Conservation (phyloP, 495 filamentous ascomycete species). For the Penicillium antarcticum region DNA sequence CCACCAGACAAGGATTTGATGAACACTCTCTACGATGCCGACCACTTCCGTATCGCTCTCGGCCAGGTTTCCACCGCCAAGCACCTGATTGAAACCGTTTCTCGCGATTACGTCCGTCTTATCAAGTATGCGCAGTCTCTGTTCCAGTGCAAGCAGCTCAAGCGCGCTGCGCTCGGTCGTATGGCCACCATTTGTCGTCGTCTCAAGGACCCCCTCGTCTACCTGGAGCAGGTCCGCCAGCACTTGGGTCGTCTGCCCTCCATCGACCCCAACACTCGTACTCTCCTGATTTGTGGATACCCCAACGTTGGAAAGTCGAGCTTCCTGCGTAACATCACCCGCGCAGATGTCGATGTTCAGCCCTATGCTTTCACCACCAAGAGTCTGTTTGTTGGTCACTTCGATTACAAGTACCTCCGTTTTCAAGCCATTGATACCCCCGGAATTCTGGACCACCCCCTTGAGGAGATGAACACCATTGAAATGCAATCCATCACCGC, state of each 20-base stretch:
- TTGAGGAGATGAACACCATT: slow-evolving; percentile 99
- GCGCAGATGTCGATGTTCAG: slow-evolving; percentile 96
- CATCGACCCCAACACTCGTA: slow-evolving; percentile 95
- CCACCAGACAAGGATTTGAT: slow-evolving; percentile 68
- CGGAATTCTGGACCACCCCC: slow-evolving; percentile 93
- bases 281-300: slow-evolving; percentile 92
- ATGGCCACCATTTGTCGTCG: slow-evolving; percentile 96
- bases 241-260: slow-evolving; percentile 96
- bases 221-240: slow-evolving; percentile 96
- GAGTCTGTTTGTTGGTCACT: slow-evolving; percentile 94
- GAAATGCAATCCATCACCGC: slow-evolving; percentile 99
- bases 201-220: slow-evolving; percentile 88
- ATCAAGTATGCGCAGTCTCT: slow-evolving; percentile 95
- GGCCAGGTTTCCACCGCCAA: slow-evolving; percentile 95
- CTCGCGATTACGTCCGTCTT: slow-evolving; percentile 88
- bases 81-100: slow-evolving; percentile 92
- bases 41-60: slow-evolving; percentile 95
- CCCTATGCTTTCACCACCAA: slow-evolving; percentile 99
- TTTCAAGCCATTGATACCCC: slow-evolving; percentile 90
- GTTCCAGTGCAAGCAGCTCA: slow-evolving; percentile 94
- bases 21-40: slow-evolving; percentile 89
- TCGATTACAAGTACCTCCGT: slow-evolving; percentile 96
- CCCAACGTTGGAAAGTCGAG: slow-evolving; percentile 97
- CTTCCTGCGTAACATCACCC: slow-evolving; percentile 85
- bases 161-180: slow-evolving; percentile 81